Base-by-base conservation (phyloP, 2,329 filamentous ascomycete species). In the Epicoccum sorghinum region DNA sequence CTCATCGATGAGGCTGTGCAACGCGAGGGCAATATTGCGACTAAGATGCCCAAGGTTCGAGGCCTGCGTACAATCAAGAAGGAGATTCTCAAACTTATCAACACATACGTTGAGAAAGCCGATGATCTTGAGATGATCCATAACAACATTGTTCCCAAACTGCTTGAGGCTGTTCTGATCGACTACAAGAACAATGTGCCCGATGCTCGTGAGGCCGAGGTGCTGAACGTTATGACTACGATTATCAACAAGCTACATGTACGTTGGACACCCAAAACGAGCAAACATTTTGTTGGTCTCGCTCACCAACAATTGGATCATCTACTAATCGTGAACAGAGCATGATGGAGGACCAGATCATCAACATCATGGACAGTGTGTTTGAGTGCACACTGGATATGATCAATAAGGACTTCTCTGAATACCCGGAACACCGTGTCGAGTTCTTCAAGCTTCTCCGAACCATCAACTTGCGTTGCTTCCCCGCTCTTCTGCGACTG, bases 351-450 rank as follows among this genome's bases (percentile, higher is more conserved):
- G 95, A 98, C 72, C 95, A 98, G 77, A 91, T 99, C 38, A 92
- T 95, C 8, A 89, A 89, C 43, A 98, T 99, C 70, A 96, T 99
- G 90, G 93, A 98, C 76, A 96, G 93, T 64, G 91, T 99, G 24
- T 99, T 99, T 69, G 93, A 98, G 77, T 98, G 93, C 80, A 99
- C 95, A 3, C 82, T 99, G 52, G 92, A 96, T 69, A 99, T 99
- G 95, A 99, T 99, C 80, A 99, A 98, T 85, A 99, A 99, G 80
- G 95, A 99, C 77, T 99, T 99, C 77, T 97, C 96, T 41, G 95
- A 99, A 73, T 99, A 96, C 75, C 95, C 95, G 0, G 95, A 99
- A 75, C 95, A 99, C 74, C 89, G 96, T 53, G 95, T 99, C n/a
- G 93, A 98, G 76, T 99, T 99, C 78, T 99, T 99, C 84, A 97